These are phyloP conservation scores for Neoboletus magnificus DNA, from an alignment of 768 basidiomycete genomes.

Conservation along the genomic window DNA sequence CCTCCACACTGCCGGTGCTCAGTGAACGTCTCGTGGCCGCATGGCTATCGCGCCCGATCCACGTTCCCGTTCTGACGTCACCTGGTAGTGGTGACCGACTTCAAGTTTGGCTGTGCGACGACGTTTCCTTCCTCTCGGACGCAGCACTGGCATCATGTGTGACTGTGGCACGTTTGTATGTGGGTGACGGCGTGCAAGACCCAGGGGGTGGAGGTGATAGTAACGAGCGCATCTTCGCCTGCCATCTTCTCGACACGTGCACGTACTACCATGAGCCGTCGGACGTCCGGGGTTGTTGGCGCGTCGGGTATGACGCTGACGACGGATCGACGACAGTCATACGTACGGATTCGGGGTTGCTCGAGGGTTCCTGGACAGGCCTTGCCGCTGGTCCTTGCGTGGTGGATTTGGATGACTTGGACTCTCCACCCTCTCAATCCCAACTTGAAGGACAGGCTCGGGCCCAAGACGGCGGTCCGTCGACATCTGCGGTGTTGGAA, in stretches of 20 bases:
- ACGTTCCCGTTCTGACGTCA: not conserved
- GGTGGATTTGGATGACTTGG: not conserved
- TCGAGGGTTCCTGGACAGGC: not conserved
- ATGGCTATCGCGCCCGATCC: not conserved
- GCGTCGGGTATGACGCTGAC: not conserved
- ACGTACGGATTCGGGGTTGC: not conserved
- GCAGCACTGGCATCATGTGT: too few species aligned
- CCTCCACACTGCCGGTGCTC: too few species aligned
- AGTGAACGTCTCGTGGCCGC: not conserved
- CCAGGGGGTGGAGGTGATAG: not conserved
- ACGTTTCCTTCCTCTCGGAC: too few species aligned
- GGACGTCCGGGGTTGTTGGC: not conserved
- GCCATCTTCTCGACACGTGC: not conserved
- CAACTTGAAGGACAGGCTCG: not conserved
- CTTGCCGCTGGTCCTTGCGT: too few species aligned
- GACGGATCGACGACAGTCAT: not conserved
- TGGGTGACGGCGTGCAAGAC: not conserved
- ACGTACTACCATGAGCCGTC: not conserved
- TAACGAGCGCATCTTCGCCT: not conserved
- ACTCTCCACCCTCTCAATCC: not conserved
- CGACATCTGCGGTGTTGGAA: not conserved
- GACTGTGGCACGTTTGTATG: not conserved
- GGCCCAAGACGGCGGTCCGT: not conserved
- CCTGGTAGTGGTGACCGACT: not conserved
- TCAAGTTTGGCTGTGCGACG: too few species aligned